Evolutionary conservation across 257 asterid genomes (phyloP).

Genomic region (Rubia yunnanensis): DNA sequence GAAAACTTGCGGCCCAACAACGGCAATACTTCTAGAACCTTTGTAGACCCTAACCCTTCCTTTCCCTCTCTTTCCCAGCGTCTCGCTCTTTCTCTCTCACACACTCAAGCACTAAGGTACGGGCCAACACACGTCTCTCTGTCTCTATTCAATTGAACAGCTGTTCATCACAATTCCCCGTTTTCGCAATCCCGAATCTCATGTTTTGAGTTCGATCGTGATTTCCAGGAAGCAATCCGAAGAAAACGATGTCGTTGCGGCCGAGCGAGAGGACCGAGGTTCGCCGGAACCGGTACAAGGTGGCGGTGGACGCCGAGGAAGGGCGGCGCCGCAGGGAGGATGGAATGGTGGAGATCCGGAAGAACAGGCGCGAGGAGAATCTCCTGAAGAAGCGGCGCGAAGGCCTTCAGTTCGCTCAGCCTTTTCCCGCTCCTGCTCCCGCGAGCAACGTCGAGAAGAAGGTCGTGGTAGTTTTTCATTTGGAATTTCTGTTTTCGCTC

Average conservation of each 20-base stretch:
- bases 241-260: conserved; percentile 43
- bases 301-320: conserved; percentile 92
- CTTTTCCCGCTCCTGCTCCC: conserved; percentile 38
- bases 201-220: neutral
- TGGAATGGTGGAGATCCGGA: conserved; percentile 88
- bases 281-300: conserved; percentile 86
- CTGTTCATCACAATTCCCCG: neutral
- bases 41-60: conserved; percentile 14
- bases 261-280: conserved; percentile 59
- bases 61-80: conserved; percentile 11
- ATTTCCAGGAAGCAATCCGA: neutral
- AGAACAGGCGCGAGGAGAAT: conserved; percentile 75
- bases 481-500: too few species aligned
- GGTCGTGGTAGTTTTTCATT: conserved; percentile 22
- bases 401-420: conserved; percentile 33
- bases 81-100: conserved; percentile 15
- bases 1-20: conserved; percentile 15
- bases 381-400: conserved; percentile 92
- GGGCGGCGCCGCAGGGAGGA: conserved; percentile 93
- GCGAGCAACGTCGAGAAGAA: conserved; percentile 38
- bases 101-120: neutral
- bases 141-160: neutral
- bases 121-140: neutral
- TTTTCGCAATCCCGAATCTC: neutral
- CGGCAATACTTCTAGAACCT: neutral